Base-by-base conservation (phyloP, 768 basidiomycete species). In the Cystofilobasidium capitatum region DNA sequence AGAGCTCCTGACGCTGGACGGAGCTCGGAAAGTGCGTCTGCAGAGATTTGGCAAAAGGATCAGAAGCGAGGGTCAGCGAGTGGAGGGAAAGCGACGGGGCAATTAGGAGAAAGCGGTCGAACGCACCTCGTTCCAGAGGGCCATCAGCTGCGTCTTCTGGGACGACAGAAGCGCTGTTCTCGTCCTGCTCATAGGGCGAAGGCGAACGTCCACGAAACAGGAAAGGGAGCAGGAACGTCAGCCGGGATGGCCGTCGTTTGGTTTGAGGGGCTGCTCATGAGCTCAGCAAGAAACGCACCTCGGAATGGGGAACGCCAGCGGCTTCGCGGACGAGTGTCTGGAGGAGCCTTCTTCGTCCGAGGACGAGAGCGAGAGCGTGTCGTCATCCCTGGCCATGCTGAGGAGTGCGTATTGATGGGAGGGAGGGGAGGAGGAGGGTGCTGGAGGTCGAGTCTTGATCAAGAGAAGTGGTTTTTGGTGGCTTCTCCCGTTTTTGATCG, bases 91-190 rank as follows among this genome's bases (percentile, higher is more conserved):
- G 24, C 20, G 6, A n/a, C 49, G 49, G 49, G 8, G 17, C 24
- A n/a, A 7, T 3, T 6, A 51, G 49, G 49, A 51, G 24, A 16
- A 5, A 29, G 24, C 9, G 24, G 17, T 26, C 9, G 20, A 12
- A 24, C 51, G 51, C 16, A 55, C 51, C 51, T 55, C 51, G 13
- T 55, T 10, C 51, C 51, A 55, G 5, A 55, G 51, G 5, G 51
- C 51, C 51, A 55, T 55, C 5, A 55, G 51, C 51, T 55, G 3
- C 51, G 51, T 55, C 51, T 55, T 55, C 31, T 55, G 51, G 20
- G 29, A 31, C 5, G 51, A 16, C 8, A 55, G 51, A 26, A 55
- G 31, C 51, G 51, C 51, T 20, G 51, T 55, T 20, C 51, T 12
- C 29, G 51, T 55, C 31, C 51, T 55, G 31, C 47, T 8, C 5